These are phyloP conservation scores for Vaccinium corymbosum DNA, from an alignment of 148 eudicot species.

Conservation along the genomic window DNA sequence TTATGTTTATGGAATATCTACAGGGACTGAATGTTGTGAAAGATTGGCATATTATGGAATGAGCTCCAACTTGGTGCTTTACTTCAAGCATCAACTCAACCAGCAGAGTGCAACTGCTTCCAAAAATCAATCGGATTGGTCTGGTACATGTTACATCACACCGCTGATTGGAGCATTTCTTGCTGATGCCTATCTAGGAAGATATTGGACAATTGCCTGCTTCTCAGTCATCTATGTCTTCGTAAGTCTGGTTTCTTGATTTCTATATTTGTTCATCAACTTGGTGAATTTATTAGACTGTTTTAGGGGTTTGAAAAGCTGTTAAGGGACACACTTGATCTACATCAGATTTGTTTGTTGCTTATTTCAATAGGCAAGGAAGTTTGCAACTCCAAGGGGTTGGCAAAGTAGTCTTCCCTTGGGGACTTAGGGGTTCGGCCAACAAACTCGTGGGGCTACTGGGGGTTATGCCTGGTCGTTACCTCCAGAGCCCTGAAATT, in stretches of 20 bases:
- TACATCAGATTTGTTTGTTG: background rate
- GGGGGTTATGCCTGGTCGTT: too few species aligned
- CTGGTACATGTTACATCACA: constrained; percentile 28
- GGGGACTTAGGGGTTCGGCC: too few species aligned
- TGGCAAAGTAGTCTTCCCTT: too few species aligned
- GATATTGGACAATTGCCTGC: constrained; percentile 32
- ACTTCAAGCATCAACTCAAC: constrained; percentile 21
- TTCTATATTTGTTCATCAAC: background rate
- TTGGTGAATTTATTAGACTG: background rate
- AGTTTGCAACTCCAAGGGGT: background rate
- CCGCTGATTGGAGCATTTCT: constrained; percentile 29
- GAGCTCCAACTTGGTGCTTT: constrained; percentile 28
- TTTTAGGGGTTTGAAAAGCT: background rate
- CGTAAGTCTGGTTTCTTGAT: constrained; percentile 9
- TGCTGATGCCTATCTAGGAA: constrained; percentile 32
- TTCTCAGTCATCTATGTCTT: constrained; percentile 31
- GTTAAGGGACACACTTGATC: background rate
- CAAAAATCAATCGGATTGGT: constrained; percentile 23
- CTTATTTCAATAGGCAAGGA: background rate
- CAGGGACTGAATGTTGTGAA: constrained; percentile 30
- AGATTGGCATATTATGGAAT: constrained; percentile 32
- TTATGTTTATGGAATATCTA: background rate
- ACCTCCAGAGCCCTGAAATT: too few species aligned
- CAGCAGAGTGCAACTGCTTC: constrained; percentile 27
- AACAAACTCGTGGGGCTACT: too few species aligned